Conservation (phyloP, 148 eudicot genomes). For the Polygonum aviculare region DNA sequence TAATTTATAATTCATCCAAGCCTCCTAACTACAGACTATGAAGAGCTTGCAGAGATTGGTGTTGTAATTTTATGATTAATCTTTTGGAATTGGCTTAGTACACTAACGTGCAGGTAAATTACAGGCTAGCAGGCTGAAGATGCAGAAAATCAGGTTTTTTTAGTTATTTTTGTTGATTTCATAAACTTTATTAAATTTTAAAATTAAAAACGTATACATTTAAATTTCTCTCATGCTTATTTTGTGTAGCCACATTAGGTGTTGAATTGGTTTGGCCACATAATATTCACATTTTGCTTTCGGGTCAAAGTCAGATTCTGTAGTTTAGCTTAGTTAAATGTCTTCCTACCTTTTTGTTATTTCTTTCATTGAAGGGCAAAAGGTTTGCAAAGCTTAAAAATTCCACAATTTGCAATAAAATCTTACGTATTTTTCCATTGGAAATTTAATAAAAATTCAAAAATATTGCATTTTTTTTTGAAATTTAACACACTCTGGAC, state of each 20-base stretch:
- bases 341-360: background rate
- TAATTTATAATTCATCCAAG: background rate
- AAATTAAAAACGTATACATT: background rate
- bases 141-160: background rate
- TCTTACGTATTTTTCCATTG: no score
- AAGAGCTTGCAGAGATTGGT: no score
- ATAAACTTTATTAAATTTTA: background rate
- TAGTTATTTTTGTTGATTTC: no score
- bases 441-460: no score
- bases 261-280: conserved; percentile 5
- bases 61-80: no score
- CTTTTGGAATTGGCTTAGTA: background rate
- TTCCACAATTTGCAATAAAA: no score
- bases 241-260: background rate
- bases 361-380: background rate
- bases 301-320: background rate
- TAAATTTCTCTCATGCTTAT: background rate
- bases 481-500: background rate
- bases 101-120: background rate
- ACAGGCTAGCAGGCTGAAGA: background rate
- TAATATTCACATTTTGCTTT: background rate
- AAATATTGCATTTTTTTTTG: background rate
- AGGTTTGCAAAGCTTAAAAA: background rate
- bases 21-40: background rate
- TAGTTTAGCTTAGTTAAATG: no score